A percentile compares a stretch with the other conserved stretches of the same genome.
These are phyloP conservation scores for Tolypocladium nubicola DNA, from an alignment of 2,329 filamentous ascomycete genomes.

Conservation along the genomic window DNA sequence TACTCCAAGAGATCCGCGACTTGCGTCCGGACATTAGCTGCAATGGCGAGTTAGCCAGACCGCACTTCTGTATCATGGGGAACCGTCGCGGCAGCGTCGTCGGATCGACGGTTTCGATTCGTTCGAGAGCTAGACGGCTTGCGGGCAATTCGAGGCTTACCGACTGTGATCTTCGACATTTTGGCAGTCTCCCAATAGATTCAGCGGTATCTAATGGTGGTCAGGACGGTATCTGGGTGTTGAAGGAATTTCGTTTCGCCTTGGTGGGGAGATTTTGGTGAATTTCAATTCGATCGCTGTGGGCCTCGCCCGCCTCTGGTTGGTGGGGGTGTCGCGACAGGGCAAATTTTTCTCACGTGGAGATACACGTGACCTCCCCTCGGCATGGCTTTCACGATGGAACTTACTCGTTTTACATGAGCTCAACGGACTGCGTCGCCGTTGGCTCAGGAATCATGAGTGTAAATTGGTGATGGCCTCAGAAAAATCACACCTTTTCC, in stretches of 20 bases:
- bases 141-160: conserved; percentile 24
- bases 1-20: conserved; percentile 91
- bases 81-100: neutral
- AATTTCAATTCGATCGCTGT: conserved; percentile 10
- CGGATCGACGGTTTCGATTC: neutral
- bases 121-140: neutral
- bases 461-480: neutral
- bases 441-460: neutral
- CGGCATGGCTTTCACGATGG: neutral
- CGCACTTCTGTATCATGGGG: neutral
- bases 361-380: conserved; percentile 15
- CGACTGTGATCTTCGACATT: conserved; percentile 82
- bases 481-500: neutral
- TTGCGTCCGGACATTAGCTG: conserved; percentile 89
- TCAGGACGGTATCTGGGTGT: conserved; percentile 22
- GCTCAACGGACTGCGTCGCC: neutral
- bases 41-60: conserved; percentile 17
- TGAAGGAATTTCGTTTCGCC: conserved; percentile 6
- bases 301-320: conserved; percentile 10
- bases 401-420: conserved; percentile 1
- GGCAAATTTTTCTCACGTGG: conserved; percentile 26
- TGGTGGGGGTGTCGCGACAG: conserved; percentile 17
- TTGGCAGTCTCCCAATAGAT: conserved; percentile 82
- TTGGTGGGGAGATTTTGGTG: conserved; percentile 9
- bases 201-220: conserved; percentile 60